Base-by-base conservation (phyloP, 805 yeast species). In the Wickerhamiella siamensis region DNA sequence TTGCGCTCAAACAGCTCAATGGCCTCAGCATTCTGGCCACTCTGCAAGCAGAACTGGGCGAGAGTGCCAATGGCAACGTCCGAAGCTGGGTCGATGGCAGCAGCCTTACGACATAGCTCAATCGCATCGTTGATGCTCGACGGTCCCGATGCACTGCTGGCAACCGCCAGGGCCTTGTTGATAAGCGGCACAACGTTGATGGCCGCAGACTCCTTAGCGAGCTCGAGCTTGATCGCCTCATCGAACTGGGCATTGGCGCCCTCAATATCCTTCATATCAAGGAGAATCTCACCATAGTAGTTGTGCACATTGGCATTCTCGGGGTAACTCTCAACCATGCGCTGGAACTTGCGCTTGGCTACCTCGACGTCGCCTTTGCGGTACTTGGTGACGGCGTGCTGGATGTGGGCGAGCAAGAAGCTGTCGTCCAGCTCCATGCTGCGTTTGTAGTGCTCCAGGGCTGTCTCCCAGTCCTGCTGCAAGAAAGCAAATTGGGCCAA, bases 201-300 rank as follows among this genome's bases (percentile, higher is more conserved):
- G 41, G 82, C 77, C 55, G 77, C 79, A 37, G 70, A 71, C 40
- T 76, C 71, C 54, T 54, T 56, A 35, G 43, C 42, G 46, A 51
- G 45, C 67, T 88, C 96, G 57, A 91, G 70, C 61, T 82, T 76
- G 42, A 77, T 78, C 42, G 97, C 84, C 54, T 74, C 72, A 49
- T 87, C 95, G 59, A 86, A 88, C 65, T 84, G 87, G 57, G 75
- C 75, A 46, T 75, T 62, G 44, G 97, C 95, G 47, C 72, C 79
- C 24, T 61, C 70, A 43, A 73, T 64, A 52, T 82, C 83, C 58
- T 79, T 80, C 54, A 72, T 72, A 59, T 88, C 96, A 48, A 83
- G 77, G 55, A 88, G 70, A 39, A 88, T 79, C 67, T 91, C 98
- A 57, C 97, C 98, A 58, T 78, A 86, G 64, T 86, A 91, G 68